Evolutionary conservation across 495 filamentous ascomycete species (phyloP).

Genomic region (Xylaria longipes): DNA sequence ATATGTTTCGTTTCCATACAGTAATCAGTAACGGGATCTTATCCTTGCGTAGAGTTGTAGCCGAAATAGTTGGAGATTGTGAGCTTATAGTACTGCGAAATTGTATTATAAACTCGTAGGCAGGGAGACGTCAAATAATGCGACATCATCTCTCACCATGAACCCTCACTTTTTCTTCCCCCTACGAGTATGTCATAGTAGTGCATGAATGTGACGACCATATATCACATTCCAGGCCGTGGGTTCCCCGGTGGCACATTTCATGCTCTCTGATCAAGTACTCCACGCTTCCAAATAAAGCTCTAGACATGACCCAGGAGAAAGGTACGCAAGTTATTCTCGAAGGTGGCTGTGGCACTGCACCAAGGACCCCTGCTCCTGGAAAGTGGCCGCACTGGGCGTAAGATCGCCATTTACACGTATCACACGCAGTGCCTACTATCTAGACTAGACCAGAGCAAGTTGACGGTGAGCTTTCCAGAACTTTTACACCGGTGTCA

Average conservation of each 20-base stretch:
- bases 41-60: neutral
- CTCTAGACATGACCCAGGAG: conserved; percentile 6
- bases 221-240: conserved; percentile 11
- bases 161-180: conserved; percentile 5
- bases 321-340: conserved; percentile 19
- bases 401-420: conserved; percentile 19
- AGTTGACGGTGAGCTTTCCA: neutral
- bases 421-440: conserved; percentile 1
- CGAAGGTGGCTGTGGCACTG: neutral
- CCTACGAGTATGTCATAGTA: neutral
- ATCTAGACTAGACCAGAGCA: neutral
- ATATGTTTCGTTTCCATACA: conserved; percentile 8
- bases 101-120: neutral
- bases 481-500: neutral
- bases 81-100: neutral
- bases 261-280: conserved; percentile 1
- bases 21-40: neutral
- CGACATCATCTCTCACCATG: neutral
- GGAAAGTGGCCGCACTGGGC: neutral
- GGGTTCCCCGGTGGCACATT: conserved; percentile 12
- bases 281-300: neutral
- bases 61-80: neutral
- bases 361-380: neutral
- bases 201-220: conserved; percentile 15
- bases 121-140: neutral